These are phyloP conservation scores for Osmanthus fragrans DNA, from an alignment of 257 asterid species.

Conservation along the genomic window DNA sequence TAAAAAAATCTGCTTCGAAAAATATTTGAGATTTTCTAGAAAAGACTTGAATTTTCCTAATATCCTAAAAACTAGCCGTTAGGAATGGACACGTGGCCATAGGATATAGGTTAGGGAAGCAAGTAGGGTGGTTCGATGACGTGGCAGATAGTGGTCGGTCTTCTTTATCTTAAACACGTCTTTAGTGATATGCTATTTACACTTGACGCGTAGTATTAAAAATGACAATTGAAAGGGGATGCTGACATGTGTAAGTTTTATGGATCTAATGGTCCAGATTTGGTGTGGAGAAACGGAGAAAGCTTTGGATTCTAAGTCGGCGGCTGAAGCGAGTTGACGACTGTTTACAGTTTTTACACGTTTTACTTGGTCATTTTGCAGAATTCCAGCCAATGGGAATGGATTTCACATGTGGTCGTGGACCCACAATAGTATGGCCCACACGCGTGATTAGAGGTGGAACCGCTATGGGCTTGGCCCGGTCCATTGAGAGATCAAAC, in stretches of 20 bases:
- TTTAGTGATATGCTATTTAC: neutral
- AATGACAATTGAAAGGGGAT: neutral
- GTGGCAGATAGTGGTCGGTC: slow-evolving; percentile 53
- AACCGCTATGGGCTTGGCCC: too few species aligned
- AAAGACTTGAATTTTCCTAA: slow-evolving; percentile 32
- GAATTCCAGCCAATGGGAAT: too few species aligned
- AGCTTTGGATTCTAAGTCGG: slow-evolving; percentile 28
- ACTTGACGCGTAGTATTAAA: neutral
- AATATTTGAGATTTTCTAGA: slow-evolving; percentile 24
- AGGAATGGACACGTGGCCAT: slow-evolving; percentile 33
- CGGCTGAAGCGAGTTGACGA: slow-evolving; percentile 32
- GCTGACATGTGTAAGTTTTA: slow-evolving; percentile 20
- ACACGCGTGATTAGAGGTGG: too few species aligned
- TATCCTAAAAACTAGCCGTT: slow-evolving; percentile 59
- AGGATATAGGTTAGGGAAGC: slow-evolving; percentile 22
- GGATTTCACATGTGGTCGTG: neutral
- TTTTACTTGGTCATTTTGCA: neutral
- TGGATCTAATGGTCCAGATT: slow-evolving; percentile 22
- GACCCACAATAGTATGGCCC: neutral
- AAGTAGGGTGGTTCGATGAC: slow-evolving; percentile 35
- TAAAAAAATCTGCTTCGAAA: slow-evolving; percentile 5
- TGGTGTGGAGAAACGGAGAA: neutral
- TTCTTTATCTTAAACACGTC: slow-evolving; percentile 25
- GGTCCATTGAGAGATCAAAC: too few species aligned
- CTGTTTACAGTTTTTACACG: slow-evolving; percentile 3